These are phyloP conservation scores for Diospyros kaki DNA, from an alignment of 148 eudicot genomes.

Conservation along the genomic window DNA sequence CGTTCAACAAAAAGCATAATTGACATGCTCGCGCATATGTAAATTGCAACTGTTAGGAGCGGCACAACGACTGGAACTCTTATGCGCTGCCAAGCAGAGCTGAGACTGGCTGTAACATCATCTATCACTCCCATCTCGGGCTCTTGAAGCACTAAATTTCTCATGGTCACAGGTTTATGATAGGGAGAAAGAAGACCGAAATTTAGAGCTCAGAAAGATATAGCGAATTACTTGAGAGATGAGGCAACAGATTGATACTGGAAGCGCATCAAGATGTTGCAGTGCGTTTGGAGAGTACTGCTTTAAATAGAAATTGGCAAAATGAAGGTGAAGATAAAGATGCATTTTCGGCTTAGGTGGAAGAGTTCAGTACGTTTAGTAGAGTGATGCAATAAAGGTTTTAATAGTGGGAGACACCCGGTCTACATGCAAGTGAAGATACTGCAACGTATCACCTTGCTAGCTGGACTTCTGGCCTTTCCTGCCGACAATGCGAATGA, in stretches of 20 bases:
- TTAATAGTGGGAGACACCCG: constrained; percentile 26
- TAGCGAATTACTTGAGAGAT: neutral
- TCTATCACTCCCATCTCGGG: constrained; percentile 12
- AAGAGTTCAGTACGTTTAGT: constrained; percentile 13
- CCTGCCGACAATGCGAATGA: constrained; percentile 18
- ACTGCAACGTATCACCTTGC: constrained; percentile 20
- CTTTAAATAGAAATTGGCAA: constrained; percentile 24
- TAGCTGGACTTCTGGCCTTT: constrained; percentile 34
- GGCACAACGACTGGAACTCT: constrained; percentile 35
- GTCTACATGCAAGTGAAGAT: constrained; percentile 29
- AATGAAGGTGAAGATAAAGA: constrained; percentile 10
- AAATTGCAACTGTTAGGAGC: constrained; percentile 27
- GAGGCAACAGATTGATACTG: neutral
- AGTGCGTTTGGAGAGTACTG: constrained; percentile 6
- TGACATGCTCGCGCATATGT: constrained; percentile 43
- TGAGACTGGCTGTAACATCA: constrained; percentile 27
- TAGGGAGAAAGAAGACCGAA: neutral
- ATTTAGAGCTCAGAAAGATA: neutral
- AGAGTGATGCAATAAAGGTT: constrained; percentile 6
- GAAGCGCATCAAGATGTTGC: constrained; percentile 2
- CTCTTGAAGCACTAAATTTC: constrained; percentile 20
- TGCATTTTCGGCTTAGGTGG: constrained; percentile 21
- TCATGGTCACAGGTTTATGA: constrained; percentile 24
- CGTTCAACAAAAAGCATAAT: constrained; percentile 47
- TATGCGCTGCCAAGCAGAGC: constrained; percentile 27